Evolutionary conservation across 2,329 filamentous ascomycete species (phyloP).

Genomic region (Sporothrix pallida): DNA sequence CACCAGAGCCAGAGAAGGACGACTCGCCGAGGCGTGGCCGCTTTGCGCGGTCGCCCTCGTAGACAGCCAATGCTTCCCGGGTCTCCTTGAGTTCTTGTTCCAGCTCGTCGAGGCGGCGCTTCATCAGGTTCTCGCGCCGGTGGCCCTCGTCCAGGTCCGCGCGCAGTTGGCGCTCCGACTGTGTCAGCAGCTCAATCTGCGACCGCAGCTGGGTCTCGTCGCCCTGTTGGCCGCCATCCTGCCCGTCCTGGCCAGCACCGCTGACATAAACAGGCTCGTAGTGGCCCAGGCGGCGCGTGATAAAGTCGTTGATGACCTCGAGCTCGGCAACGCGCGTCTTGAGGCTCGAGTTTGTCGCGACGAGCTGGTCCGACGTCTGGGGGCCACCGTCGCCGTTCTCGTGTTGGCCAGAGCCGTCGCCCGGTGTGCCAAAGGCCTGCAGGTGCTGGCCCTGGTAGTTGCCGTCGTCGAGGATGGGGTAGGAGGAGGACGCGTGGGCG

Average conservation of each 20-base stretch:
- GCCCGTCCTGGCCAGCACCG: conserved; percentile 48
- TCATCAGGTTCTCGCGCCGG: conserved; percentile 78
- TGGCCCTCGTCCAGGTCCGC: conserved; percentile 76
- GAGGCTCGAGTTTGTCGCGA: conserved; percentile 81
- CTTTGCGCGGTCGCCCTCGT: conserved; percentile 44
- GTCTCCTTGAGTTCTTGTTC: conserved; percentile 62
- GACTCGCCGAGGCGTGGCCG: conserved; percentile 41
- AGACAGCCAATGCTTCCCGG: conserved; percentile 41
- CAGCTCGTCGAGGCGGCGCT: conserved; percentile 79
- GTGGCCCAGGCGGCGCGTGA: conserved; percentile 73
- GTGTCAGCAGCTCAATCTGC: conserved; percentile 59
- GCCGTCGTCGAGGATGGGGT: conserved; percentile 76
- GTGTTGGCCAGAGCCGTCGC: conserved; percentile 48
- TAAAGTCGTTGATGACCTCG: conserved; percentile 89
- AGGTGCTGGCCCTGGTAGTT: conserved; percentile 65
- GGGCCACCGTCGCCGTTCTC: conserved; percentile 59
- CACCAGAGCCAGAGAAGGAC: conserved; percentile 6
- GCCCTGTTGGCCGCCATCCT: conserved; percentile 44
- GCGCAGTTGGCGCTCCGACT: conserved; percentile 62
- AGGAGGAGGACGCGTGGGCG: conserved; percentile 69
- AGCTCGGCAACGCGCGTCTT: conserved; percentile 95
- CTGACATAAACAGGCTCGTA: conserved; percentile 67
- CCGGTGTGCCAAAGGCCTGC: conserved; percentile 57
- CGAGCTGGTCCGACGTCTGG: conserved; percentile 79
- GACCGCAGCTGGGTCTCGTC: conserved; percentile 61